phyloP scores from a whole-genome alignment of 2,329 filamentous ascomycete species.

The Juglanconis sp. region DNA sequence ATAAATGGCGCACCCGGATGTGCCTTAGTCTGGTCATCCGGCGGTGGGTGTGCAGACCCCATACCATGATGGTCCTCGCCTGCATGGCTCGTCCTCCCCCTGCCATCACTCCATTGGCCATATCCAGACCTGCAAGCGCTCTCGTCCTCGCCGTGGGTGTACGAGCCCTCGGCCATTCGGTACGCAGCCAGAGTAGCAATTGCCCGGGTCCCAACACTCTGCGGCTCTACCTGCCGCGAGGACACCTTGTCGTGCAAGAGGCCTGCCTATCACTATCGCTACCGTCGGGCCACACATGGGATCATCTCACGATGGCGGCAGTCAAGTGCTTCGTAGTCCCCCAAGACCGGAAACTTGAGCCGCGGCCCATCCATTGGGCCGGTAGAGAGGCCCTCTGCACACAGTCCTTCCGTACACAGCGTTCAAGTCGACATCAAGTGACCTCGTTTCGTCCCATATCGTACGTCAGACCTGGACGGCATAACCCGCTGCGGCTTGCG shows the following conservation, averaged over 20 bases:
- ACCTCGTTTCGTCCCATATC: not conserved
- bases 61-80: not conserved
- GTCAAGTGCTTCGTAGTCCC: not conserved
- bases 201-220: not conserved
- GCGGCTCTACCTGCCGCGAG: not conserved
- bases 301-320: slow-evolving; percentile 1
- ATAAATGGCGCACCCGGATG: slow-evolving; percentile 1
- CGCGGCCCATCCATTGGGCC: not conserved
- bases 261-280: not conserved
- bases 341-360: not conserved
- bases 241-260: not conserved
- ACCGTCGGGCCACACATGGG: not conserved
- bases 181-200: not conserved
- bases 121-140: not conserved
- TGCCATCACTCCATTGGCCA: not conserved
- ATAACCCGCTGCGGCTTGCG: not conserved
- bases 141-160: not conserved
- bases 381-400: not conserved
- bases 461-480: not conserved
- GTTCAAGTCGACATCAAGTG: not conserved
- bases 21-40: not conserved
- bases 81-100: not conserved
- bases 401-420: not conserved
- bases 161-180: not conserved
- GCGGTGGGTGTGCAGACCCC: not conserved